Evolutionary conservation across 768 basidiomycete genomes (phyloP), one percentile per base, ranked within the genome.

Genomic region (Mycena vitilis): DNA sequence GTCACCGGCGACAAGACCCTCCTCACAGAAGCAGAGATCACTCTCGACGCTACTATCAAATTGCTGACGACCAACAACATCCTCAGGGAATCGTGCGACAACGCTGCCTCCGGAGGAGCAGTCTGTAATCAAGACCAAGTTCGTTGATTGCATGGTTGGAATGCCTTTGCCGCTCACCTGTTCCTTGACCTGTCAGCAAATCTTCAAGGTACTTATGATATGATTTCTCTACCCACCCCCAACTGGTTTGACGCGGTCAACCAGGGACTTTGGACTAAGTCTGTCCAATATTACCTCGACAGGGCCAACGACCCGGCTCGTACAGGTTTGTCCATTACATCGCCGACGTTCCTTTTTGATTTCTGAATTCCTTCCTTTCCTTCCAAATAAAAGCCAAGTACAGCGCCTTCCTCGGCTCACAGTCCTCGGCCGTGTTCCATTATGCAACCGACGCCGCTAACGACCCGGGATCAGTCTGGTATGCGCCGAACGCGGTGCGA

Each of bases 81-180:
- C 65, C 79, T 88, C 42, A 83, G 77, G 65, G 87, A 88, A 74
- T 83, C 86, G 1, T 89, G 88, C 60, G 88, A 89, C 68, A 75
- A 84, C 60, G 81, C 84, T 12, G 69, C 75, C 16, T 63, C 80
- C 0, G 81, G 82, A 25, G 80, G 79, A 34, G 37, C 81, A 0
- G 74, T 77, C 22, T 88, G 87, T 71, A 76, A 87, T 70, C 74
- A 78, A 42, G 84, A 88, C 66, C 85, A 87, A 78, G 82, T 81
- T 62, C 63, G 73, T 69, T 23, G 52, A 40, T 42, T 9, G 18
- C 30, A 44, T n/a, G 22, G 38, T 47, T 25, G 53, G 4, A 37
- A 18, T 51, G 11, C 42, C 36, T 38, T 42, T 53, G 25, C 37
- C 49, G 25, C 25, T 60, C 2, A 20, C 13, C 38, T 23, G 16